Evolutionary conservation across 2,329 filamentous ascomycete species (phyloP).

Genomic region (Diaporthe amygdali): DNA sequence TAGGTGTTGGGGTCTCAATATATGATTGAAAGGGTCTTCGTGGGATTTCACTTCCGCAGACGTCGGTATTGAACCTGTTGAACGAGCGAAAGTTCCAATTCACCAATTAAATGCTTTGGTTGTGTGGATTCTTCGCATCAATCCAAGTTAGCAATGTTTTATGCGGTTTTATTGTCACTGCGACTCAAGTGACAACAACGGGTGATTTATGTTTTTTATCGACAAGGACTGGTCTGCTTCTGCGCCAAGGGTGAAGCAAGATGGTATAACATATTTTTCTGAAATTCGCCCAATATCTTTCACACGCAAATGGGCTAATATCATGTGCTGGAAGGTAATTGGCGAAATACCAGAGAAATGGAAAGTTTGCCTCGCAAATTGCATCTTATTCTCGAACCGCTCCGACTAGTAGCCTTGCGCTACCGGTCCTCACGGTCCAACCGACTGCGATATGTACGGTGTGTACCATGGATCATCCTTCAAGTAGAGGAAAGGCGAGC

Average conservation of each 20-base stretch:
- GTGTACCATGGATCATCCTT: too few relatives aligned
- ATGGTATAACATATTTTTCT: not conserved
- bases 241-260: not conserved
- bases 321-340: too few relatives aligned
- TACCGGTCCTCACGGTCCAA: not conserved
- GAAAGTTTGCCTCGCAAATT: not conserved
- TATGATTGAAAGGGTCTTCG: not conserved
- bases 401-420: not conserved
- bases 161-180: not conserved
- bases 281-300: not conserved
- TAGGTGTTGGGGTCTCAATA: not conserved
- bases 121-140: too few relatives aligned
- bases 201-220: too few relatives aligned
- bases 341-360: not conserved
- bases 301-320: not conserved
- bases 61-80: not conserved
- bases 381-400: not conserved
- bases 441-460: not conserved
- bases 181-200: not conserved
- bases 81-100: too few relatives aligned
- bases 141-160: too few relatives aligned
- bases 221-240: too few relatives aligned
- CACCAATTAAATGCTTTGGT: too few relatives aligned
- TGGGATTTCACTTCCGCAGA: not conserved
- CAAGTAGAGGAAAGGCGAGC: not conserved